phyloP scores from a whole-genome alignment of 495 filamentous ascomycete genomes.

The Massariosphaeria phaeospora region DNA sequence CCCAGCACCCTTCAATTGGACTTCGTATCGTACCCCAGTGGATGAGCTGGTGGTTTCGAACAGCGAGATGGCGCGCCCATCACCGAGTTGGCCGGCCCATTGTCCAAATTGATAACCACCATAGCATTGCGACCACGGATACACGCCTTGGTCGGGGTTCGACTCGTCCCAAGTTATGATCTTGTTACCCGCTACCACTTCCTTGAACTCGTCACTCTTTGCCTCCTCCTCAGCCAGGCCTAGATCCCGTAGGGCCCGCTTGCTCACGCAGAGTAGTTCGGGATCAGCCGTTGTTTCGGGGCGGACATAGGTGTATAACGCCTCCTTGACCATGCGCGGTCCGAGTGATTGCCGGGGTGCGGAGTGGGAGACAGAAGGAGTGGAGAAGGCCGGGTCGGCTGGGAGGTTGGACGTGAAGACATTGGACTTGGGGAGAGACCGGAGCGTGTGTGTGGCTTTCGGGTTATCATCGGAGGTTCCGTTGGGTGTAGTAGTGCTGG shows the following conservation, averaged over 20 bases:
- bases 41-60: conserved; percentile 81
- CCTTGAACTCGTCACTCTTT: conserved; percentile 66
- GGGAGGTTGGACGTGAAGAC: conserved; percentile 75
- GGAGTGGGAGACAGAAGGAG: conserved; percentile 70
- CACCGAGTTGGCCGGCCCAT: conserved; percentile 95
- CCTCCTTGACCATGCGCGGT: conserved; percentile 77
- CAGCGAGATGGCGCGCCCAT: conserved; percentile 87
- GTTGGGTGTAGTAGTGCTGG: conserved; percentile 27
- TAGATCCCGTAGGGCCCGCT: conserved; percentile 70
- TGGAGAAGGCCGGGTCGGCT: conserved; percentile 69
- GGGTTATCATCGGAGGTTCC: conserved; percentile 34
- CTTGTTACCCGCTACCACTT: conserved; percentile 73
- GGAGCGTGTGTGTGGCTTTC: conserved; percentile 44
- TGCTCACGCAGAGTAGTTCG: conserved; percentile 74
- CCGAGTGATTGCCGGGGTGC: conserved; percentile 70
- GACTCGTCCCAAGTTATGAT: conserved; percentile 50
- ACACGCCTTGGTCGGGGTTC: conserved; percentile 56
- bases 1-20: conserved; percentile 92
- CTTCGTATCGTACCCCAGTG: conserved; percentile 70
- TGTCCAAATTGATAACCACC: conserved; percentile 71
- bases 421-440: conserved; percentile 78
- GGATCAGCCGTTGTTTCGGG: conserved; percentile 65
- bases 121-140: conserved; percentile 98
- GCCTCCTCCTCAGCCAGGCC: conserved; percentile 64
- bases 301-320: conserved; percentile 84